These are phyloP conservation scores for Dacryopinax primogenitus DNA, from an alignment of 768 basidiomycete species.

Conservation along the genomic window DNA sequence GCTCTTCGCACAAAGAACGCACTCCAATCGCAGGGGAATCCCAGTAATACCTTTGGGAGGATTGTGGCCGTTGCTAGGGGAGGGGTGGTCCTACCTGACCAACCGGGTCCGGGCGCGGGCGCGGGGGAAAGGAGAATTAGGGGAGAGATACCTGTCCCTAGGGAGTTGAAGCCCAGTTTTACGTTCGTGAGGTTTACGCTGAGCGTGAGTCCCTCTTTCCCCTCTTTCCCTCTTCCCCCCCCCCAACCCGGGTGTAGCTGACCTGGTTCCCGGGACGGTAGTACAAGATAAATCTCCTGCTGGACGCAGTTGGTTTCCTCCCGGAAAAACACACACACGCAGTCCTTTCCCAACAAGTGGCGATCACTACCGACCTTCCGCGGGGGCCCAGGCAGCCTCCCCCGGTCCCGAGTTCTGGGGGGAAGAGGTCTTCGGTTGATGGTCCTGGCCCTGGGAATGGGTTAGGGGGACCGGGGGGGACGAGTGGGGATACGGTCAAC, in stretches of 20 bases:
- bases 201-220: not conserved
- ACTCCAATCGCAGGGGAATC: not conserved
- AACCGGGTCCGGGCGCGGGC: too few relatives aligned
- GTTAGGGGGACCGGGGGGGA: too few relatives aligned
- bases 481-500: not conserved
- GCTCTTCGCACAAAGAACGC: not conserved
- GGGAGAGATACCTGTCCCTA: conserved; percentile 7
- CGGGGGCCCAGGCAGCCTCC: not conserved
- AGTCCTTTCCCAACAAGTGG: not conserved
- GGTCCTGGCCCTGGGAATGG: not conserved
- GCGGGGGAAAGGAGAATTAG: not conserved
- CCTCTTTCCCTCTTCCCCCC: not conserved
- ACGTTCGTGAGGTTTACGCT: conserved; percentile 10
- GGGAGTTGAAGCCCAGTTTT: conserved; percentile 12
- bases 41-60: not conserved
- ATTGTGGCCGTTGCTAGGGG: too few relatives aligned
- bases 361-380: not conserved
- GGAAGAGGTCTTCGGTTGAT: not conserved
- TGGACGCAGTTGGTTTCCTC: conserved; percentile 10
- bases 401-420: not conserved
- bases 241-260: not conserved
- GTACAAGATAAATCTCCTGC: not conserved
- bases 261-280: not conserved
- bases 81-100: too few relatives aligned
- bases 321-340: not conserved